Conservation (phyloP, 2,329 filamentous ascomycete genomes). For the Knoxdaviesia proteae region DNA sequence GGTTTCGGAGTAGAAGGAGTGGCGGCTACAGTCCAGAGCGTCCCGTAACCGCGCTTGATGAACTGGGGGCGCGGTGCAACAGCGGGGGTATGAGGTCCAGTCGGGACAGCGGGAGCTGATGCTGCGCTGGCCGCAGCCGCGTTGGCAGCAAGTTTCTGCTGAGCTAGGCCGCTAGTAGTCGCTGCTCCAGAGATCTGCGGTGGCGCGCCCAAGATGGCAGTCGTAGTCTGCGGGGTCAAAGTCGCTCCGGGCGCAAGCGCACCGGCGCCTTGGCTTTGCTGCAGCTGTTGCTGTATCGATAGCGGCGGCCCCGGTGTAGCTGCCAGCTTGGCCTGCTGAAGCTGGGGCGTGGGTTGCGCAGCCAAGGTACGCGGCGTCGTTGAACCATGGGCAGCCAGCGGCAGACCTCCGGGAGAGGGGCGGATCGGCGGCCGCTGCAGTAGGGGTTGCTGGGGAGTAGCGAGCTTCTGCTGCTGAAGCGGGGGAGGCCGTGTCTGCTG, state of each 20-base stretch:
- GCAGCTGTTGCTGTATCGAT: background rate
- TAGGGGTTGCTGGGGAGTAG: too few species aligned
- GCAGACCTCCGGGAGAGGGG: too few species aligned
- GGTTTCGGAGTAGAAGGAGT: conserved; percentile 35
- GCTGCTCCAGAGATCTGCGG: conserved; percentile 1
- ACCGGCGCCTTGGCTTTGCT: background rate
- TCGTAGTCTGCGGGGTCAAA: conserved; percentile 1
- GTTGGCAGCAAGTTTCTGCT: too few species aligned
- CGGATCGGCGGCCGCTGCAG: too few species aligned
- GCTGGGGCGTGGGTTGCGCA: background rate
- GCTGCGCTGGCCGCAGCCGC: too few species aligned
- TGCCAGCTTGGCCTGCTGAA: background rate
- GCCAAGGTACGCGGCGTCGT: too few species aligned
- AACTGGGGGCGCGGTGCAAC: conserved; percentile 2
- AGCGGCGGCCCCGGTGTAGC: conserved; percentile 1
- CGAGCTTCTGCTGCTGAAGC: too few species aligned
- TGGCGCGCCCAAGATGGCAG: background rate
- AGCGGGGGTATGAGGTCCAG: too few species aligned
- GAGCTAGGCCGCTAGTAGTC: conserved; percentile 4
- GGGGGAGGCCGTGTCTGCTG: too few species aligned
- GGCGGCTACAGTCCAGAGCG: conserved; percentile 35
- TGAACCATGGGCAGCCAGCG: too few species aligned
- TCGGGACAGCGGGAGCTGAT: too few species aligned
- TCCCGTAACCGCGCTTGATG: conserved; percentile 21
- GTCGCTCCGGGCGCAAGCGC: background rate